phyloP scores from a whole-genome alignment of 306 rosid species.

The Calophaca sinica region DNA sequence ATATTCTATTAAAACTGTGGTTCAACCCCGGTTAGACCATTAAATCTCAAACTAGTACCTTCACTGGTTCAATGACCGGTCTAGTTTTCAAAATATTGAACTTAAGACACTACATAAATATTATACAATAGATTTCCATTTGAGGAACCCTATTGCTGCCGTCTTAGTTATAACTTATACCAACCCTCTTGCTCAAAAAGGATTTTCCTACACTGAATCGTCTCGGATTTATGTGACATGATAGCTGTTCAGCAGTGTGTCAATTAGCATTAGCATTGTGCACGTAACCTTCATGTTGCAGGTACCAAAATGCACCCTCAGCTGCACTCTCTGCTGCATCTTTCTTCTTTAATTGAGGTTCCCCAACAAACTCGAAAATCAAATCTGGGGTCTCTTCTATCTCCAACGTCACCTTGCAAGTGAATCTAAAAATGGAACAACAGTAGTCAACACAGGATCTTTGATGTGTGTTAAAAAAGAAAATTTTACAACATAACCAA shows the following conservation, averaged over 20 bases:
- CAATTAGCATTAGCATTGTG: slow-evolving; percentile 17
- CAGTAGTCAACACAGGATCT: slow-evolving; percentile 29
- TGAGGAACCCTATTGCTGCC: background rate
- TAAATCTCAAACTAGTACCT: no score
- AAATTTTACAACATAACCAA: no score
- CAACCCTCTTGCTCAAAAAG: background rate
- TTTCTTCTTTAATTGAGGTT: slow-evolving; percentile 64
- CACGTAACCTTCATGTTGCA: slow-evolving; percentile 60
- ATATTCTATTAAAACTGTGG: no score
- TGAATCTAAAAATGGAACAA: slow-evolving; percentile 61
- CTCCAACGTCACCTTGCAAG: slow-evolving; percentile 64
- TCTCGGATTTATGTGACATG: slow-evolving; percentile 8
- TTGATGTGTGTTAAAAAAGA: background rate
- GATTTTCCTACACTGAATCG: background rate
- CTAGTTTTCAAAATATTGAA: no score
- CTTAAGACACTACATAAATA: background rate
- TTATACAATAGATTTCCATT: slow-evolving; percentile 3
- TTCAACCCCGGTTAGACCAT: no score
- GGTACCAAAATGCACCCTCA: slow-evolving; percentile 85
- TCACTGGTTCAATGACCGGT: no score
- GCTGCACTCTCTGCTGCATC: slow-evolving; percentile 86
- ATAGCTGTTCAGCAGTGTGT: background rate
- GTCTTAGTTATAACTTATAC: background rate
- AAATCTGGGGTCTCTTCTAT: slow-evolving; percentile 65
- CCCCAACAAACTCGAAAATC: slow-evolving; percentile 65